A percentile compares a stretch with the other conserved stretches of the same genome.
phyloP scores from a whole-genome alignment of 495 filamentous ascomycete genomes.

The Schizothecium vesticola region DNA sequence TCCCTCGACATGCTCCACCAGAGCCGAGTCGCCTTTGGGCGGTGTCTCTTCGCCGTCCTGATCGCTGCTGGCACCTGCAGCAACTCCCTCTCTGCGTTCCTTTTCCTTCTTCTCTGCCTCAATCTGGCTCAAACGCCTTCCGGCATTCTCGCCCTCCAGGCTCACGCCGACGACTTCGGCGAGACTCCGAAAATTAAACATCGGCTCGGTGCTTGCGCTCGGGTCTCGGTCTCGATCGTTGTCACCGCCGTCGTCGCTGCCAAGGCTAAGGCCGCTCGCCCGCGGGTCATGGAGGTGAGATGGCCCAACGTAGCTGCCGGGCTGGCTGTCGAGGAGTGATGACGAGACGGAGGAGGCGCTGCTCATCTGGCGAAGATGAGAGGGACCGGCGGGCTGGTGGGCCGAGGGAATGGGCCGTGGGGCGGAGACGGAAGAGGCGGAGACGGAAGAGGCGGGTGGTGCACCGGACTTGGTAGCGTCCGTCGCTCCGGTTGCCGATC shows the following conservation, averaged over 20 bases:
- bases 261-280: slow-evolving; percentile 38
- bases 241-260: slow-evolving; percentile 37
- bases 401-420: slow-evolving; percentile 36
- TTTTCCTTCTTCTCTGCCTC: slow-evolving; percentile 17
- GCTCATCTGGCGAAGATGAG: slow-evolving; percentile 72
- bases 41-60: neutral
- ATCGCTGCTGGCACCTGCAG: neutral
- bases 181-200: slow-evolving; percentile 90
- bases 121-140: slow-evolving; percentile 23
- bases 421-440: slow-evolving; percentile 13
- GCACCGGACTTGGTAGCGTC: slow-evolving; percentile 15
- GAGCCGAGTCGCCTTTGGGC: neutral
- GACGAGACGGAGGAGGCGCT: slow-evolving; percentile 78
- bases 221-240: slow-evolving; percentile 39
- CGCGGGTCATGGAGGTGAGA: slow-evolving; percentile 43
- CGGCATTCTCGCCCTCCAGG: slow-evolving; percentile 38
- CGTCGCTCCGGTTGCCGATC: slow-evolving; percentile 1
- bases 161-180: slow-evolving; percentile 71
- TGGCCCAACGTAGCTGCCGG: slow-evolving; percentile 46
- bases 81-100: neutral
- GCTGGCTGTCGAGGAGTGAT: slow-evolving; percentile 60
- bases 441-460: slow-evolving; percentile 12
- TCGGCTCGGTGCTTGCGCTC: slow-evolving; percentile 59
- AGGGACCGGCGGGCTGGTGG: slow-evolving; percentile 47
- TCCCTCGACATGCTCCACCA: slow-evolving; percentile 2